These are phyloP conservation scores for Adiantum capillusveneris DNA, from an alignment of 75 land plant genomes.

Conservation along the genomic window DNA sequence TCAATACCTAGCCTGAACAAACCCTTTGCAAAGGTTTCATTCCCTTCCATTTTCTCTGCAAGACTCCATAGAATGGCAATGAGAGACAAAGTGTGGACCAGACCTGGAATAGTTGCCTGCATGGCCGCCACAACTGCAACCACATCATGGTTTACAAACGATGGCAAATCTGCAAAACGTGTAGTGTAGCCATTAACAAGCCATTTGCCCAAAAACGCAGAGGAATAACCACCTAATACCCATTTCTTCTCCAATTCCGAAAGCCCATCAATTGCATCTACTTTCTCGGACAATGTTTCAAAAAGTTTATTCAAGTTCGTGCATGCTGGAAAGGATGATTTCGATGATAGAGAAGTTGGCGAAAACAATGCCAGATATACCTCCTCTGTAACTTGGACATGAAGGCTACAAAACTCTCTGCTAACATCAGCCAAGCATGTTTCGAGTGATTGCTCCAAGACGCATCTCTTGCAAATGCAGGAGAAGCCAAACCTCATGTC, in stretches of 20 bases:
- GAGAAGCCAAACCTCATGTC: slow-evolving; percentile 21
- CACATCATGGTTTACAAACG: background rate
- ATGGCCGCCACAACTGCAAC: background rate
- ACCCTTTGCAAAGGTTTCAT: no score
- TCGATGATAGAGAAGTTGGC: background rate
- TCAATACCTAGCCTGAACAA: no score
- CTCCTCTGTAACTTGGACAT: background rate
- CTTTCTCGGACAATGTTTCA: background rate
- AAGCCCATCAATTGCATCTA: background rate
- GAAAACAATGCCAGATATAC: background rate
- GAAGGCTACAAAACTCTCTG: background rate
- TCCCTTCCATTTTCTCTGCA: no score
- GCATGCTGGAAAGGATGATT: background rate
- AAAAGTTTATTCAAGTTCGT: background rate
- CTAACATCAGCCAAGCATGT: background rate
- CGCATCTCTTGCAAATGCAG: slow-evolving; percentile 31
- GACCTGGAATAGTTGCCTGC: background rate
- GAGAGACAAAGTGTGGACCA: background rate
- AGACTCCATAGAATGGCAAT: no score
- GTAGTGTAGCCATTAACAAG: background rate
- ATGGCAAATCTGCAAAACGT: background rate
- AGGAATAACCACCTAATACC: background rate
- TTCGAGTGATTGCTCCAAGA: background rate
- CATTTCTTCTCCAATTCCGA: background rate
- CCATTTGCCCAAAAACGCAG: background rate